Base-by-base conservation (phyloP, 495 filamentous ascomycete genomes). In the Neurospora sp. region DNA sequence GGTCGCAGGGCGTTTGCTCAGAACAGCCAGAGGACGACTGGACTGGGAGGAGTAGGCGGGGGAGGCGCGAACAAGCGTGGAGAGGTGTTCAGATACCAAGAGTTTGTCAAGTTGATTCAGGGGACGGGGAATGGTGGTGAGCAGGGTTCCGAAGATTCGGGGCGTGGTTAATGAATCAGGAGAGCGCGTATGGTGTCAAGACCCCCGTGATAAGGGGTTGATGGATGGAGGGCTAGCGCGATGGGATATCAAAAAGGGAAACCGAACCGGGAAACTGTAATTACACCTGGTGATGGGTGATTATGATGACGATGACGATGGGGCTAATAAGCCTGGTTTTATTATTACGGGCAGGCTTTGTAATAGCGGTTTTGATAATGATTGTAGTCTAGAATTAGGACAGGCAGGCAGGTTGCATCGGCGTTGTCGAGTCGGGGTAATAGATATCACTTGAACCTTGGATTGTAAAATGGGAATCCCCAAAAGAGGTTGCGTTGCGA, bases 51-150 rank as follows among this genome's bases (percentile, higher is more conserved):
- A 0, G 54, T 62, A 4, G 28, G 54, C 1, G 83, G 75, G 48
- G 79, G 76, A n/a, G 83, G 82, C n/a, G 78, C 83, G 72, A 83
- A 78, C 70, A 85, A 84, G 77, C 82, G 86, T 40, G 92, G 90
- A 6, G 92, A 94, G 73, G 92, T 94, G 0, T 95, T 94, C 77
- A 85, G 87, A 79, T 95, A 93, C 79, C 84, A 89, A 74, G 92
- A 94, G 73, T 95, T 94, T 82, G 90, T 95, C 40, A 86, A 83
- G 24, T 85, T 93, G 69, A 81, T 82, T 8, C 85, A 85, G 62
- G 83, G 84, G 11, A 83, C 82, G 74, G 82, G 80, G 8, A 66
- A 66, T 34, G 79, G 74, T 5, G 76, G 79, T 2, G 83, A 84
- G 36, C 75, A 78, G 40, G 79, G 71, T 21, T 77, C 79, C 70